These are phyloP conservation scores for Vanrija sp. DNA, from an alignment of 1,284 basidiomycete species.

Conservation along the genomic window DNA sequence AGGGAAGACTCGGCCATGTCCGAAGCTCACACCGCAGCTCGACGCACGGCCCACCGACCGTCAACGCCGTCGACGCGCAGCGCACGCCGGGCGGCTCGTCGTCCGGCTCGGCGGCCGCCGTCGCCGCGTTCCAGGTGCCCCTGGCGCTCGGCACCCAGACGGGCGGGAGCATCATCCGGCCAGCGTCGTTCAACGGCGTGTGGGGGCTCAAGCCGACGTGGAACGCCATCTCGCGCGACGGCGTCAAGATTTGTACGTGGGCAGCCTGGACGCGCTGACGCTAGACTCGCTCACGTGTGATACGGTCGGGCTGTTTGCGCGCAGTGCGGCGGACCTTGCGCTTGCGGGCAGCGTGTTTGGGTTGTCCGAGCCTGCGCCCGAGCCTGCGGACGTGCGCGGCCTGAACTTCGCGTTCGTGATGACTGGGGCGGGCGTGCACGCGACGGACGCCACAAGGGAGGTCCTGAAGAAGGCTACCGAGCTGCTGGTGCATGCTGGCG, in stretches of 20 bases:
- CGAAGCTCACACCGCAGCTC: conserved; percentile 13
- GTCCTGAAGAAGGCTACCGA: background rate
- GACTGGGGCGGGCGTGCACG: conserved; percentile 22
- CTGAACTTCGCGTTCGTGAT: conserved; percentile 31
- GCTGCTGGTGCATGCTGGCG: conserved; percentile 19
- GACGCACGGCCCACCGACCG: conserved; percentile 25
- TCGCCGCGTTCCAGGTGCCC: conserved; percentile 36
- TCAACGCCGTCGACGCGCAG: conserved; percentile 31
- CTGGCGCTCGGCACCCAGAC: conserved; percentile 34
- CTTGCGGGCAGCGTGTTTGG: conserved; percentile 26
- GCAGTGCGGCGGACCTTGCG: conserved; percentile 31
- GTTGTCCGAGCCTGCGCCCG: conserved; percentile 26
- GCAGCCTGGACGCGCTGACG: background rate
- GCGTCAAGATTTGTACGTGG: conserved; percentile 30
- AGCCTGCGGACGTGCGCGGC: background rate
- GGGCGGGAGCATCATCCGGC: conserved; percentile 31
- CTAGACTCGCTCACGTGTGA: conserved; percentile 33
- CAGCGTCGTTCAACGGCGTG: conserved; percentile 39
- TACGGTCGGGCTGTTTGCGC: conserved; percentile 37
- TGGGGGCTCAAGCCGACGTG: conserved; percentile 39
- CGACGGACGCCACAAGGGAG: background rate
- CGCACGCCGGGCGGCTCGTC: conserved; percentile 36
- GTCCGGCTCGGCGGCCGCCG: conserved; percentile 37
- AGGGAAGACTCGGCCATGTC: no score
- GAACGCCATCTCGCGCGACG: conserved; percentile 38